phyloP scores from a whole-genome alignment of 257 asterid genomes.

The Forsythia viridissima region DNA sequence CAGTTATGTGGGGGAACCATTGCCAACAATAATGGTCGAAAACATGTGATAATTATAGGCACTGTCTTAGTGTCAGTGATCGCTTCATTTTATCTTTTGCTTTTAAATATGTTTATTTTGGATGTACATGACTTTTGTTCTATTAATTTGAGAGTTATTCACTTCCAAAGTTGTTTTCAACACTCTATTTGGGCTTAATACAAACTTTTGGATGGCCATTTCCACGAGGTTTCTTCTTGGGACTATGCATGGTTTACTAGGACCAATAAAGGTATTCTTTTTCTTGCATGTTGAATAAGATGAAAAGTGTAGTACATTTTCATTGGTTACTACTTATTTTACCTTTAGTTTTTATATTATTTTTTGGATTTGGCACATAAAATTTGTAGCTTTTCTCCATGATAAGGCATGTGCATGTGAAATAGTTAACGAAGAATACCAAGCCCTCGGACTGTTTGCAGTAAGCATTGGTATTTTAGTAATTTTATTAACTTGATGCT shows the following conservation, averaged over 20 bases:
- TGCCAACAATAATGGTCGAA: slow-evolving; percentile 73
- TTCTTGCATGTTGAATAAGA: neutral
- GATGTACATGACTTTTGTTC: neutral
- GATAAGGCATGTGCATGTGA: slow-evolving; percentile 86
- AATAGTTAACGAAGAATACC: slow-evolving; percentile 70
- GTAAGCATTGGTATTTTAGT: slow-evolving; percentile 40
- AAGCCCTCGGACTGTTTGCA: slow-evolving; percentile 62
- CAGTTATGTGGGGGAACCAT: slow-evolving; percentile 64
- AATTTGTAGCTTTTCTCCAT: slow-evolving; percentile 16
- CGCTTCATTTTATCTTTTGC: neutral
- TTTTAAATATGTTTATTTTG: neutral
- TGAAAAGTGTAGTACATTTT: neutral
- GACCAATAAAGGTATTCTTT: slow-evolving; percentile 67
- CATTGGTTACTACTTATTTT: neutral
- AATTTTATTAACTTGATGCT: slow-evolving; percentile 1
- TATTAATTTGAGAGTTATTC: slow-evolving; percentile 14
- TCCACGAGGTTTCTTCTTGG: slow-evolving; percentile 75
- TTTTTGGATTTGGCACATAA: neutral
- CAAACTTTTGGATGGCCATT: slow-evolving; percentile 80
- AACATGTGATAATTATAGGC: slow-evolving; percentile 70
- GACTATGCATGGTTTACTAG: slow-evolving; percentile 70
- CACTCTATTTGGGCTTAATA: slow-evolving; percentile 77
- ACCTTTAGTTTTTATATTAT: neutral
- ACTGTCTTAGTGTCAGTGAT: slow-evolving; percentile 53
- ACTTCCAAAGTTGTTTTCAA: slow-evolving; percentile 70